A percentile compares a stretch with the other conserved stretches of the same genome.
Evolutionary conservation across 306 rosid genomes (phyloP).

Genomic region (Hippophae tibetana): DNA sequence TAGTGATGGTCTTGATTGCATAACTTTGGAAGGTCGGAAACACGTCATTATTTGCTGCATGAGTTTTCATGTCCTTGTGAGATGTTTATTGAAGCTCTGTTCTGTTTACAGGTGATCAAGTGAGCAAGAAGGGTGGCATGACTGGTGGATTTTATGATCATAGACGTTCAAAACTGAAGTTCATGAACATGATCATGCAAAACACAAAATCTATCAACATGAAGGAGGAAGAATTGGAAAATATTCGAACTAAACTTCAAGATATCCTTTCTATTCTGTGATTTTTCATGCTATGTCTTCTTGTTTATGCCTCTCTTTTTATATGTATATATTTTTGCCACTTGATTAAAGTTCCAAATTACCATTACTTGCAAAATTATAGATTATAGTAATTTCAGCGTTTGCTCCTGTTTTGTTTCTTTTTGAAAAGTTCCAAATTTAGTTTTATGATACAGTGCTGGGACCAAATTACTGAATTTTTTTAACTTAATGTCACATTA

Average conservation of each 20-base stretch:
- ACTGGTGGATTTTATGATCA: slow-evolving; percentile 98
- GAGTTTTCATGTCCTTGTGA: slow-evolving; percentile 5
- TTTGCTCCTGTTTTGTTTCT: too few species aligned
- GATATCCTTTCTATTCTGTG: slow-evolving; percentile 61
- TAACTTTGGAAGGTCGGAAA: slow-evolving; percentile 76
- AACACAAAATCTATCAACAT: slow-evolving; percentile 35
- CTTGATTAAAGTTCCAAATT: not conserved
- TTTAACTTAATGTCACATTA: too few species aligned
- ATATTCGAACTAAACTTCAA: slow-evolving; percentile 54
- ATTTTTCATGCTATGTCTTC: not conserved
- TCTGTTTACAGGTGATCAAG: slow-evolving; percentile 76
- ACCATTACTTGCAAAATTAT: not conserved
- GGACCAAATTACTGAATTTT: not conserved
- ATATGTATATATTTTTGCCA: not conserved
- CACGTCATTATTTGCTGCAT: slow-evolving; percentile 12
- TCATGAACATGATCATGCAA: slow-evolving; percentile 58
- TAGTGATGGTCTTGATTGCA: slow-evolving; percentile 79
- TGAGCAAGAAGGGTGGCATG: slow-evolving; percentile 99
- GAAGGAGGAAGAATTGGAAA: slow-evolving; percentile 58
- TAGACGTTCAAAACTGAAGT: slow-evolving; percentile 82
- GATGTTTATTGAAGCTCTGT: slow-evolving; percentile 22
- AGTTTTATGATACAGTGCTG: not conserved
- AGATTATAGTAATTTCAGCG: too few species aligned
- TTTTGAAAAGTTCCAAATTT: not conserved
- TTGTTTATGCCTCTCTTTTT: not conserved